Base-by-base conservation (phyloP, 2,329 filamentous ascomycete genomes). In the Paradendryphiella salina region DNA sequence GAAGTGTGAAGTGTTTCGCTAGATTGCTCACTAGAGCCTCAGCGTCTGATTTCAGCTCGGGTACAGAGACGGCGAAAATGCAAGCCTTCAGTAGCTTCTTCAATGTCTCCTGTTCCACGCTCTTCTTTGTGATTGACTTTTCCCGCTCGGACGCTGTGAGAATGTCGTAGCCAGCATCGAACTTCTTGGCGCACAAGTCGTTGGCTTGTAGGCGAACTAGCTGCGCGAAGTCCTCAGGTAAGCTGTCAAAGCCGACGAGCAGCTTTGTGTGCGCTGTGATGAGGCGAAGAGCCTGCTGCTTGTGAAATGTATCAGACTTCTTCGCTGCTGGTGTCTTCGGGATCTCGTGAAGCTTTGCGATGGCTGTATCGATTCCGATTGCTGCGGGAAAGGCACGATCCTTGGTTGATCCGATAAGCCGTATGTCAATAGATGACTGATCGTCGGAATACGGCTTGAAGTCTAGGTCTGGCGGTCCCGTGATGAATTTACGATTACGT, bases 401-500 rank as follows among this genome's bases (percentile, higher is more conserved):
- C 61, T 88, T 88, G 65, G 90, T 91, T 0, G 94, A 93, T 0
- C 94, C 94, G 51, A 96, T 88, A 10, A 99, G 82, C 28, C 90
- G 86, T 50, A 99, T 79, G 60, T 97, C 92, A 57, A 96, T 89
- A 66, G 90, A 96, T 0, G 90, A 83, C 15, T 85, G 79, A 63
- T 97, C 94, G 71, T 99, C 94, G 5, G 93, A 86, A 69, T 88
- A 97, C 41, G 86, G 82, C 71, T 91, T 86, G 73, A 89, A 97
- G 1, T 85, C 82, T 10, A 99, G 82, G n/a, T 87, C 85, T 5
- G 93, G 86, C 2, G 93, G 89, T 39, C 91, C 89, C 5, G 89
- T 96, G 77, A 97, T 87, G 72, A 96, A 99, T 68, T 96, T 96
- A 29, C 95, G 81, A 66, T 99, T 99, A 20, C 94, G 85, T 6